Conservation (phyloP, 257 asterid species). For the Solanum chmielewskii region DNA sequence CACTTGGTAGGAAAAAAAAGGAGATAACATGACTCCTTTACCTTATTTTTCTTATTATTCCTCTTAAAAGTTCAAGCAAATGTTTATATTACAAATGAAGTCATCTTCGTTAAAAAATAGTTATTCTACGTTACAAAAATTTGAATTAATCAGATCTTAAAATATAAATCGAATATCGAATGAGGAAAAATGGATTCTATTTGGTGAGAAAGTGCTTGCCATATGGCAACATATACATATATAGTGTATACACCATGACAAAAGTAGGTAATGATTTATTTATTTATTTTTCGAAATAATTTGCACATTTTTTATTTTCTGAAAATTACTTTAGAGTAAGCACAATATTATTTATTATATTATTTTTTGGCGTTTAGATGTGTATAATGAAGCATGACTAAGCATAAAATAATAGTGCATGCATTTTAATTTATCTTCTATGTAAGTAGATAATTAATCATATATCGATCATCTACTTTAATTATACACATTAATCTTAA, state of each 20-base stretch:
- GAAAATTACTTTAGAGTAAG: neutral
- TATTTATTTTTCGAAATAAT: neutral
- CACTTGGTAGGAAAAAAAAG: neutral
- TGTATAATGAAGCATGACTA: neutral
- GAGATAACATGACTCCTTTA: neutral
- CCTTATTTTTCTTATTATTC: neutral
- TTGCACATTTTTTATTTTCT: neutral
- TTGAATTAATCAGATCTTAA: neutral
- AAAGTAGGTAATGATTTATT: neutral
- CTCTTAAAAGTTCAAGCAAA: neutral
- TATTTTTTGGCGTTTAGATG: neutral
- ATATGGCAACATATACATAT: neutral
- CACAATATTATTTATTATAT: neutral
- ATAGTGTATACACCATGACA: neutral
- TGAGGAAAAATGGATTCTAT: neutral
- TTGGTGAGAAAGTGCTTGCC: neutral
- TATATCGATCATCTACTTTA: too few species aligned
- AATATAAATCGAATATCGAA: accelerated
- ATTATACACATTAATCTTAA: accelerated
- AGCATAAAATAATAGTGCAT: neutral
- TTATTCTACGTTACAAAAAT: accelerated
- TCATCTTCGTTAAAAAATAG: neutral
- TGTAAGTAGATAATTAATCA: neutral
- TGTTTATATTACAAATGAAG: neutral
- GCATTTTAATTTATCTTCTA: neutral